Conservation (phyloP, 805 yeast species). For the Danielia oregonensis region DNA sequence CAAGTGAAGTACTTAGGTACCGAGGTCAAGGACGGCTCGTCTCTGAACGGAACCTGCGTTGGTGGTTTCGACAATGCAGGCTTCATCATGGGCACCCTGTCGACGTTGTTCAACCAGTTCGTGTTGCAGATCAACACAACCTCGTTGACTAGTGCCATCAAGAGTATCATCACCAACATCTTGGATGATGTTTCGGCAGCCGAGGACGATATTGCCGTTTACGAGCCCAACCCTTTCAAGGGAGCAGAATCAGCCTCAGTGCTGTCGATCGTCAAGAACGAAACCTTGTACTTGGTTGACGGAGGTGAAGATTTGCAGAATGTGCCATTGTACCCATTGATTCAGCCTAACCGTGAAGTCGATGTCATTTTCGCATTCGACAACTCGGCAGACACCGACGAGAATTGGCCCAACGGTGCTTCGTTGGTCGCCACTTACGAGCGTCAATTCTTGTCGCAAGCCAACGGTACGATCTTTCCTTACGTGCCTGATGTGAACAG, state of each 20-base stretch:
- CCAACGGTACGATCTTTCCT: constrained; percentile 25
- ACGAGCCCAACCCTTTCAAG: constrained; percentile 39
- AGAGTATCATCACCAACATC: constrained; percentile 21
- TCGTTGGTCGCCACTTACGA: constrained; percentile 32
- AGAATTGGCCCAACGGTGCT: constrained; percentile 43
- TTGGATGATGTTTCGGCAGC: constrained; percentile 21
- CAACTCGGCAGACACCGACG: constrained; percentile 29
- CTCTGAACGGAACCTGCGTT: constrained; percentile 47
- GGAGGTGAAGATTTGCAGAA: constrained; percentile 44
- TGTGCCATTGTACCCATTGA: constrained; percentile 38
- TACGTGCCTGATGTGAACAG: constrained; percentile 20
- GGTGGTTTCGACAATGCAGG: constrained; percentile 70
- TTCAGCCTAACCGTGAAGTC: constrained; percentile 32
- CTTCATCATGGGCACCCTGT: constrained; percentile 38
- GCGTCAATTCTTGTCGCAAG: constrained; percentile 25
- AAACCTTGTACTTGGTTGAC: constrained; percentile 36
- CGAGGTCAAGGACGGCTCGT: constrained; percentile 54
- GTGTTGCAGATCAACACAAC: constrained; percentile 22
- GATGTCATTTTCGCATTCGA: constrained; percentile 42
- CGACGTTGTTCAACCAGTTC: constrained; percentile 35
- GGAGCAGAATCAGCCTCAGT: constrained; percentile 16
- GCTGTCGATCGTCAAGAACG: constrained; percentile 21
- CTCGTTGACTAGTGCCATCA: constrained; percentile 20
- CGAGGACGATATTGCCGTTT: constrained; percentile 36
- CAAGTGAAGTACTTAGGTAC: constrained; percentile 72